phyloP scores from a whole-genome alignment of 495 filamentous ascomycete genomes.

The Daldinia concentrica region DNA sequence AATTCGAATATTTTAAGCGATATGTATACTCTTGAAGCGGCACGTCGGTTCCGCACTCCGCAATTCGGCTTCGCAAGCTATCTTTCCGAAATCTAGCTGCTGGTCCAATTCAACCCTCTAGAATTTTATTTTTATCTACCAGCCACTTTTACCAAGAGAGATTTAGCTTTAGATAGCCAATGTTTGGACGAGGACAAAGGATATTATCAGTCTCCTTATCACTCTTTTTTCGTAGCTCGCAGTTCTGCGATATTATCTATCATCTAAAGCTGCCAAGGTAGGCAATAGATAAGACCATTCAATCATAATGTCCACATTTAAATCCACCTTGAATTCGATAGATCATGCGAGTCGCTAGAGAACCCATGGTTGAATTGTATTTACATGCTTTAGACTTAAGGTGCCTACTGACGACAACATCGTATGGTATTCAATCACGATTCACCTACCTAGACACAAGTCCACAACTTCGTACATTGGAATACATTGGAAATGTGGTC shows the following conservation, averaged over 20 bases:
- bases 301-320: not conserved
- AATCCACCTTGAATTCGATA: not conserved
- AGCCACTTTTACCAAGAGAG: not conserved
- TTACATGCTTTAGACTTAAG: not conserved
- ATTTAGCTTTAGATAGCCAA: not conserved
- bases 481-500: constrained; percentile 6
- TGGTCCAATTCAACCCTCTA: constrained; percentile 4
- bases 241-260: not conserved
- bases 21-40: not conserved
- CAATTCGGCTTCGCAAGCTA: constrained; percentile 3
- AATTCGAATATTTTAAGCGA: not conserved
- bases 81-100: constrained; percentile 20
- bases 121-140: not conserved
- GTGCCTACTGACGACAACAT: not conserved
- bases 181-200: not conserved
- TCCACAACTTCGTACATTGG: not conserved
- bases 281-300: not conserved
- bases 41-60: constrained; percentile 4
- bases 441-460: not conserved
- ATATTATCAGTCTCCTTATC: not conserved
- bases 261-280: not conserved
- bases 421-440: not conserved
- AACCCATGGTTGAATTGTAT: not conserved
- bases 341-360: not conserved
- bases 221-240: not conserved